phyloP scores from a whole-genome alignment of 2,329 filamentous ascomycete species.

The Colletotrichum nymphaeae region DNA sequence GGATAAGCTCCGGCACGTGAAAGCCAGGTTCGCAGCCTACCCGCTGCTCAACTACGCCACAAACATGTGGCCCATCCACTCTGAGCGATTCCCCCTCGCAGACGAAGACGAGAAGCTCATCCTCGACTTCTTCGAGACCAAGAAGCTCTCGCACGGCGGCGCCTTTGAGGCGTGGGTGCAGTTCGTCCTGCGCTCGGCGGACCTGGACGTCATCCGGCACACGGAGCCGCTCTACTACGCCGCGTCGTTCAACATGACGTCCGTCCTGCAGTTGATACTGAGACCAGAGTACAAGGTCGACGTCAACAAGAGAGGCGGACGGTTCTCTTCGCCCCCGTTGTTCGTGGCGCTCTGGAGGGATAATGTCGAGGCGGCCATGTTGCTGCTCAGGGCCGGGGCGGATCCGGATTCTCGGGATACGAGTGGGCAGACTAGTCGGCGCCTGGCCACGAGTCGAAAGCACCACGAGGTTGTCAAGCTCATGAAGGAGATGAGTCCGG shows the following conservation, averaged over 20 bases:
- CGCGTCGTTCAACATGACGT: conserved; percentile 41
- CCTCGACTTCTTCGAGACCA: conserved; percentile 39
- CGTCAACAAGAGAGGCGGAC: conserved; percentile 37
- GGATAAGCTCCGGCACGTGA: background rate
- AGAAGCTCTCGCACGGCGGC: conserved; percentile 33
- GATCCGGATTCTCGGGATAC: conserved; percentile 31
- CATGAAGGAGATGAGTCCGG: background rate
- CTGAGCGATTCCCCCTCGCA: conserved; percentile 25
- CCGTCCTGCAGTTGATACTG: conserved; percentile 37
- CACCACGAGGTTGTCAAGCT: background rate
- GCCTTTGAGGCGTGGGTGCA: conserved; percentile 42
- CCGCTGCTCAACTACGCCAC: conserved; percentile 37
- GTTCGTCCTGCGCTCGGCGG: conserved; percentile 30
- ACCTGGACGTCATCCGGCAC: conserved; percentile 23
- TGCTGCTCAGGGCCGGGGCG: conserved; percentile 41
- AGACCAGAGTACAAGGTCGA: conserved; percentile 35
- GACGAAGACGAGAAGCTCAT: conserved; percentile 35
- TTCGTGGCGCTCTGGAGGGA: conserved; percentile 38
- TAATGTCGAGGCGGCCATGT: conserved; percentile 37
- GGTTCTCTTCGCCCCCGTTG: conserved; percentile 39
- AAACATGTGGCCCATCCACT: conserved; percentile 39
- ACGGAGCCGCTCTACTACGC: conserved; percentile 41
- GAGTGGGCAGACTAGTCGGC: conserved; percentile 10
- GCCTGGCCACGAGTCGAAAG: background rate
- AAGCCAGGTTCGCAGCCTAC: conserved; percentile 17